Conservation (phyloP, 2,329 filamentous ascomycete genomes). For the Ceratocystis huliohia region DNA sequence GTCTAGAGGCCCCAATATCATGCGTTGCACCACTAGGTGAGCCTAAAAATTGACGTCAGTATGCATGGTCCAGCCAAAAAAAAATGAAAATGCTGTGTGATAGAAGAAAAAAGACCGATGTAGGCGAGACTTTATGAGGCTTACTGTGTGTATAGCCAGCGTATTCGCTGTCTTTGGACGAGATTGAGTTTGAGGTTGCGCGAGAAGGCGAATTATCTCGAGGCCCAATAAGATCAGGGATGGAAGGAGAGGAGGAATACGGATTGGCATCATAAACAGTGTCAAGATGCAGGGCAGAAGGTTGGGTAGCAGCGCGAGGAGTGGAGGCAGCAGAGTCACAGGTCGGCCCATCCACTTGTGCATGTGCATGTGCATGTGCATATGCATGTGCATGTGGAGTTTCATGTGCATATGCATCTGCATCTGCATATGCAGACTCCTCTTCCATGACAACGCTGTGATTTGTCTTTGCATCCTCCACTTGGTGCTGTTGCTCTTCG, state of each 20-base stretch:
- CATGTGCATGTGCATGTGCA: conserved; percentile 4
- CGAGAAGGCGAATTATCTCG: background rate
- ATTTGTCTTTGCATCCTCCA: background rate
- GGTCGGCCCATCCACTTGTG: conserved; percentile 1
- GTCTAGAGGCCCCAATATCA: background rate
- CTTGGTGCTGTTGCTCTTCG: background rate
- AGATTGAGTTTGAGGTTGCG: background rate
- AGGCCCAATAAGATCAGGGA: background rate
- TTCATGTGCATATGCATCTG: background rate
- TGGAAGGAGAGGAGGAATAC: background rate
- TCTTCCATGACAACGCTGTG: background rate
- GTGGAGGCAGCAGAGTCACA: background rate
- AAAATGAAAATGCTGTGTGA: background rate
- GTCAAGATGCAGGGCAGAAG: conserved; percentile 3
- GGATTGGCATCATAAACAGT: background rate
- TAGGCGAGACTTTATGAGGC: background rate
- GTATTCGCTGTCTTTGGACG: background rate
- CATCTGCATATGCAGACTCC: background rate
- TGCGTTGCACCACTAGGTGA: background rate
- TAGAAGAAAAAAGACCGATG: background rate
- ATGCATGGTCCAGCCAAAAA: background rate
- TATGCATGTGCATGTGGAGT: background rate
- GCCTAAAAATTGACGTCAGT: conserved; percentile 14
- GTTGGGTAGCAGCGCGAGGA: background rate
- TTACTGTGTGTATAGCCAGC: background rate